These are phyloP conservation scores for Pyrenophora graminea DNA, from an alignment of 2,329 filamentous ascomycete genomes.

Conservation along the genomic window DNA sequence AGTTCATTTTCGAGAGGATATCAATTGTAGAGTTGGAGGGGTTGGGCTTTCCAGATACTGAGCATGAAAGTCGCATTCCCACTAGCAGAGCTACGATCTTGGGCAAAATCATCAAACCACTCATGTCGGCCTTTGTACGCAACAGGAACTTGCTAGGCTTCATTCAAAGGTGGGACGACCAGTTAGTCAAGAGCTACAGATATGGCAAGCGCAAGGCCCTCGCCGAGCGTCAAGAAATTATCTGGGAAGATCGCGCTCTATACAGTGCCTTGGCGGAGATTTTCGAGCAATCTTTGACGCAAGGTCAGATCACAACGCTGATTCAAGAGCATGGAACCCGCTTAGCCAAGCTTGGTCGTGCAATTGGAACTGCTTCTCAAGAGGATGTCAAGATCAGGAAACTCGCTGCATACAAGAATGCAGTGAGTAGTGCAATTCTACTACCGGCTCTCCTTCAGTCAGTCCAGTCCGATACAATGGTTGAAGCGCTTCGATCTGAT, in stretches of 20 bases:
- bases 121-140: constrained; percentile 41
- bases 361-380: constrained; percentile 13
- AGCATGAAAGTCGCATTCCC: neutral
- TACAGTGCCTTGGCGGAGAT: constrained; percentile 25
- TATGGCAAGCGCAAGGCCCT: constrained; percentile 23
- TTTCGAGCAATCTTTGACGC: constrained; percentile 41
- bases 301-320: constrained; percentile 36
- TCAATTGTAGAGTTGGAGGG: constrained; percentile 24
- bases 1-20: constrained; percentile 37
- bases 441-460: constrained; percentile 35
- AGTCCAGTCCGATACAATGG: constrained; percentile 29
- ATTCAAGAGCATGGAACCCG: constrained; percentile 35
- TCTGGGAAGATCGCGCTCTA: constrained; percentile 40
- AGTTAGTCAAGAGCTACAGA: constrained; percentile 30
- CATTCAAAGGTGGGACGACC: constrained; percentile 41
- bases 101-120: constrained; percentile 32
- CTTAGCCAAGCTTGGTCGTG: constrained; percentile 20
- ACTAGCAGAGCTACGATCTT: constrained; percentile 9
- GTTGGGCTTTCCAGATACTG: constrained; percentile 9
- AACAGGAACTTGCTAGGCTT: constrained; percentile 44
- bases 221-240: constrained; percentile 19
- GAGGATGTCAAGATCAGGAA: constrained; percentile 26
- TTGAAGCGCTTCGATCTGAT: constrained; percentile 25
- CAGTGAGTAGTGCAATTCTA: constrained; percentile 35
- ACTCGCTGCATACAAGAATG: constrained; percentile 25